phyloP scores from a whole-genome alignment of 768 basidiomycete genomes.

The Scleroderma bovista region DNA sequence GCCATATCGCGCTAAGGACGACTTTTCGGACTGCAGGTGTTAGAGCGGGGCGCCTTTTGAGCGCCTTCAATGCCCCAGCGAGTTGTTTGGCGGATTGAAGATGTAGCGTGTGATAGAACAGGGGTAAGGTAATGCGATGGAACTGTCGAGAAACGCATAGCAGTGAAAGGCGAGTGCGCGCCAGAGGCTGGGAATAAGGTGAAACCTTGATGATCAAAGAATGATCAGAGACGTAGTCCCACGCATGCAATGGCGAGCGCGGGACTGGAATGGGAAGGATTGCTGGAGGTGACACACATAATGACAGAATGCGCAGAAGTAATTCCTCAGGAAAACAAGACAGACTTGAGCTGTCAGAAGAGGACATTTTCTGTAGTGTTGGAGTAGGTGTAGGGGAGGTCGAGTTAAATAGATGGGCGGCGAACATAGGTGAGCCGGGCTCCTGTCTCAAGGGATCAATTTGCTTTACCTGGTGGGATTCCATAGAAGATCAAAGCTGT shows the following conservation, averaged over 20 bases:
- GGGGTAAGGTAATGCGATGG: conserved; percentile 50
- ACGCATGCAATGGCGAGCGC: too few relatives aligned
- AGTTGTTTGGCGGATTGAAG: conserved; percentile 39
- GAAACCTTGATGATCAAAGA: conserved; percentile 16
- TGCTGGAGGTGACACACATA: conserved; percentile 22
- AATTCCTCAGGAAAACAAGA: conserved; percentile 38
- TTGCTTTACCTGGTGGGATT: too few relatives aligned
- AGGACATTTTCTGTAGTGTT: too few relatives aligned
- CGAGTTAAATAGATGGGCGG: too few relatives aligned
- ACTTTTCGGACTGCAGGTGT: conserved; percentile 38
- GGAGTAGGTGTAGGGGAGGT: too few relatives aligned
- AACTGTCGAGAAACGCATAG: conserved; percentile 50
- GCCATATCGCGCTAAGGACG: conserved; percentile 37
- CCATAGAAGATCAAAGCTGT: too few relatives aligned
- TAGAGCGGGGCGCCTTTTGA: conserved; percentile 34
- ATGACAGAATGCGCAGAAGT: conserved; percentile 40
- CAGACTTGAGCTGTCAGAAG: conserved; percentile 8
- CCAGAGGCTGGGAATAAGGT: conserved; percentile 12
- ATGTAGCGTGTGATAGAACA: conserved; percentile 50
- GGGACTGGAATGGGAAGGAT: too few relatives aligned
- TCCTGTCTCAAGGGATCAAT: too few relatives aligned
- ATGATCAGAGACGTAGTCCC: too few relatives aligned
- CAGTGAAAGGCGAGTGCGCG: conserved; percentile 30
- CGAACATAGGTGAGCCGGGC: too few relatives aligned
- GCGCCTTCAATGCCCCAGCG: conserved; percentile 30